These are phyloP conservation scores for Asterophora lycoperdoides DNA, from an alignment of 768 basidiomycete species.

Conservation along the genomic window DNA sequence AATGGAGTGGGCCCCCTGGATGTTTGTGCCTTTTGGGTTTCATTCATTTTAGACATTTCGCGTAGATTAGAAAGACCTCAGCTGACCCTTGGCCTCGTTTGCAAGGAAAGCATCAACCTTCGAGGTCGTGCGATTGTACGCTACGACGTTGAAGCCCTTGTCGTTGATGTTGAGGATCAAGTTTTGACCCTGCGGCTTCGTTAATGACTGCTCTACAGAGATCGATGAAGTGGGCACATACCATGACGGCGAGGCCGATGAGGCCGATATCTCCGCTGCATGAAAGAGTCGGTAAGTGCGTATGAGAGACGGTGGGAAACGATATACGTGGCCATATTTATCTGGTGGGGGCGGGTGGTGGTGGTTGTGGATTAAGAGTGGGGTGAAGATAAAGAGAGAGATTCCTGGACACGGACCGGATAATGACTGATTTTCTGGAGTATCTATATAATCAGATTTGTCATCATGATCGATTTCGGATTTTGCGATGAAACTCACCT, in stretches of 20 bases:
- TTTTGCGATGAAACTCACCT: constrained; percentile 5
- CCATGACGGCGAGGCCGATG: constrained; percentile 99
- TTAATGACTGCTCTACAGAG: constrained; percentile 15
- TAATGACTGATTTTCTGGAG: constrained; percentile 19
- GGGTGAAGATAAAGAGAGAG: constrained; percentile 28
- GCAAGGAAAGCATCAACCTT: constrained; percentile 96
- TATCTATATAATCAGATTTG: constrained; percentile 20
- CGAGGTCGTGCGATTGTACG: constrained; percentile 94
- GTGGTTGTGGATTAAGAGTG: constrained; percentile 30
- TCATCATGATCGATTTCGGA: constrained; percentile 23
- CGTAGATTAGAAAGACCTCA: constrained; percentile 17
- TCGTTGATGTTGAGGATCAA: constrained; percentile 99
- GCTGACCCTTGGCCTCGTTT: constrained; percentile 94
- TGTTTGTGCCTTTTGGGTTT: constrained; percentile 70
- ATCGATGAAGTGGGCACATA: constrained; percentile 33
- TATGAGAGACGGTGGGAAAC: not conserved
- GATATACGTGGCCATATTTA: constrained; percentile 45
- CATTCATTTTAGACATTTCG: constrained; percentile 9
- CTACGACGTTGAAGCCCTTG: constrained; percentile 97
- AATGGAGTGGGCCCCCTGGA: constrained; percentile 92
- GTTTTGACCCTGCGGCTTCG: constrained; percentile 76
- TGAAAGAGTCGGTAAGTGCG: constrained; percentile 17
- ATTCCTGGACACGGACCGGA: constrained; percentile 23
- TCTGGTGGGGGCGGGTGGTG: constrained; percentile 35
- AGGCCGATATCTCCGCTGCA: constrained; percentile 94